Evolutionary conservation across 805 yeast species (phyloP).

Genomic region (Metahyphopichia silvanorum): DNA sequence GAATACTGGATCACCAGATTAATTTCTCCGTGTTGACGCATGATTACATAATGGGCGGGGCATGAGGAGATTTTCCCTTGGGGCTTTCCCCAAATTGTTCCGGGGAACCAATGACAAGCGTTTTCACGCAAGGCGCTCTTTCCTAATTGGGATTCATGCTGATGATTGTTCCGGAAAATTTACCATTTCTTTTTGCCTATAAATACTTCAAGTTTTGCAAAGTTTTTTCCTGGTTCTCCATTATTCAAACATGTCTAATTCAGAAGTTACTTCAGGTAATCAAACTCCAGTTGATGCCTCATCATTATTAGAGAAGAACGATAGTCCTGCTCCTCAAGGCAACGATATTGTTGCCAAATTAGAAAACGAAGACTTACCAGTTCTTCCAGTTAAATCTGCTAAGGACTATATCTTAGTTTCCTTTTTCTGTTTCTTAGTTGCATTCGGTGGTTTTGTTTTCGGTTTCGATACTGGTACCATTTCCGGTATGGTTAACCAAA

Average conservation of each 20-base stretch:
- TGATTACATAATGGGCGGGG: too few species aligned
- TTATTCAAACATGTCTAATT: constrained; percentile 17
- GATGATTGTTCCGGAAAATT: too few species aligned
- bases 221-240: too few species aligned
- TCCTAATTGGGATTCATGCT: too few species aligned
- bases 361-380: constrained; percentile 4
- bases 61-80: too few species aligned
- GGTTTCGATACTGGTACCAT: constrained; percentile 81
- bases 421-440: constrained; percentile 50
- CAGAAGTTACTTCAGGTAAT: constrained; percentile 24
- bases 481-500: constrained; percentile 66
- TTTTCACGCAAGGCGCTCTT: too few species aligned
- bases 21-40: too few species aligned
- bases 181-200: too few species aligned
- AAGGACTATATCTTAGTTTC: constrained; percentile 30
- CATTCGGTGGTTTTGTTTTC: constrained; percentile 74
- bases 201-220: too few species aligned
- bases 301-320: constrained; percentile 19
- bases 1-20: too few species aligned
- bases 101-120: too few species aligned
- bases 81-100: too few species aligned
- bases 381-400: constrained; percentile 19
- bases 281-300: constrained; percentile 31
- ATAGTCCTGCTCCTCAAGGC: neutral
- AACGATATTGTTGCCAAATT: constrained; percentile 1